Base-by-base conservation (phyloP, 345 rosid genomes). In the Turritis glabra region DNA sequence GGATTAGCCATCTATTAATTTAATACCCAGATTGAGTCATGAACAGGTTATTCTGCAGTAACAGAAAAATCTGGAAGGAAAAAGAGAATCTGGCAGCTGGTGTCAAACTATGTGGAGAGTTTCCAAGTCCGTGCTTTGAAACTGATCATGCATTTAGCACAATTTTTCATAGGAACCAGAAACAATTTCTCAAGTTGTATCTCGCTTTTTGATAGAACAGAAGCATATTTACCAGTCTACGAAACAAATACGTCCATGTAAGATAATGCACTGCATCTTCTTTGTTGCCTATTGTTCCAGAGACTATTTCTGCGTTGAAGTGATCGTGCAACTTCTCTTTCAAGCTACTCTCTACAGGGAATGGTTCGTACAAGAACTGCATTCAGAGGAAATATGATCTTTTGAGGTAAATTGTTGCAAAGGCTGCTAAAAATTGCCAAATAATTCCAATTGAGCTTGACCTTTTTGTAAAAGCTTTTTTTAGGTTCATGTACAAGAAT, bases 401-500 rank as follows among this genome's bases (percentile, higher is more conserved):
- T 55, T 26, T 69, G 10, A 74, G 61, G 55, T 61, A 51, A 29
- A 64, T 37, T 22, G 30, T 51, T 56, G 33, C 33, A 5, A 63
- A 15, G 46, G 18, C 59, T 64, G 66, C 72, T 55, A 47, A 75
- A 73, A 30, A 65, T 37, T 12, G 72, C 46, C 40, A 51, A 13
- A 73, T 21, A 59, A 74, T 46, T 27, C 64, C 15, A 53, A 17
- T 9, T 52, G 66, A 23, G 37, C 25, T 53, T 65, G 67, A 88
- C 98, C 95, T 94, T 94, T 80, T 94, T 94, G 87, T 94, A 94
- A 80, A 94, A 94, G 84, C 97, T 91, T 74, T 94, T 94, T 75
- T 94, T 94, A 56, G 98, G 98, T 80, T 91, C 98, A 86, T 94
- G 96, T 79, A 91, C 98, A 80, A 94, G 97, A 79, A 94, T 90